Base-by-base conservation (phyloP, 2,329 filamentous ascomycete species). In the Penicillium sp. region DNA sequence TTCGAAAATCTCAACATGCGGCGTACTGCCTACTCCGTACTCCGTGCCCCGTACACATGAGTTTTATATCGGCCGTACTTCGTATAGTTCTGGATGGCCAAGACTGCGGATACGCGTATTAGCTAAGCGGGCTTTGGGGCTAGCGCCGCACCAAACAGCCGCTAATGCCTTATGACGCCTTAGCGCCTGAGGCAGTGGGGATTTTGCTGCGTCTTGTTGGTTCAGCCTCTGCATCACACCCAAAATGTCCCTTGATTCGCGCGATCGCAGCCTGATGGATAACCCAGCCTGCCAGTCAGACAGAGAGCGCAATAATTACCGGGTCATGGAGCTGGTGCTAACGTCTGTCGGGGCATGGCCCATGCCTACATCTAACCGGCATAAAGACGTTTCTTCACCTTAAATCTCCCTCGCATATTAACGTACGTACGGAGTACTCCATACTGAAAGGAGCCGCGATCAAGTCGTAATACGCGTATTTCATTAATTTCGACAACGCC, bases 31-130 rank as follows among this genome's bases (percentile, higher is more conserved):
- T n/a, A n/a, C n/a, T n/a, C n/a, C n/a, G n/a, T n/a, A n/a, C n/a
- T n/a, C n/a, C n/a, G n/a, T n/a, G n/a, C n/a, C n/a, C n/a, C n/a
- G n/a, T n/a, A n/a, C n/a, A n/a, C n/a, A n/a, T n/a, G n/a, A n/a
- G n/a, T n/a, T n/a, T n/a, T n/a, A n/a, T n/a, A n/a, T n/a, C n/a
- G n/a, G n/a, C n/a, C n/a, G n/a, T n/a, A n/a, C n/a, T n/a, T n/a
- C n/a, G n/a, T n/a, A n/a, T n/a, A n/a, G n/a, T n/a, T n/a, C n/a
- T n/a, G n/a, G n/a, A n/a, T n/a, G n/a, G n/a, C n/a, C n/a, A n/a
- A n/a, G n/a, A n/a, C n/a, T n/a, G n/a, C n/a, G n/a, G n/a, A 23
- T 23, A 11, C 42, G 26, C 51, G 51, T 53, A 30, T 53, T 53
- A 53, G 26, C 23, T 53, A 53, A 53, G 23, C 51, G 40, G 20